These are phyloP conservation scores for Fusarium secorum DNA, from an alignment of 2,329 filamentous ascomycete species.

Conservation along the genomic window DNA sequence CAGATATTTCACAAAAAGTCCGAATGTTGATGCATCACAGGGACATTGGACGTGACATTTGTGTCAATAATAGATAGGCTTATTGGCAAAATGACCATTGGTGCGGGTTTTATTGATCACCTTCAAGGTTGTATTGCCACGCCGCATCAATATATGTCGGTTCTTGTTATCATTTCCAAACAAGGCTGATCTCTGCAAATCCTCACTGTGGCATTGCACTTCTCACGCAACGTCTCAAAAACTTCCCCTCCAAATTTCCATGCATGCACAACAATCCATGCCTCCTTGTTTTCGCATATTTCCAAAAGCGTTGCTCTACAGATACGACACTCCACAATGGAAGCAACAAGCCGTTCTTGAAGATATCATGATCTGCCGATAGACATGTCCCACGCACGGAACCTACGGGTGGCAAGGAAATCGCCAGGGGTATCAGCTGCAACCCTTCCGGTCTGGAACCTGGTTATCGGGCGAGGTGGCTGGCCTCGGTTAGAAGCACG, in stretches of 20 bases:
- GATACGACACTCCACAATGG: constrained; percentile 14
- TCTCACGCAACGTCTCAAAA: background rate
- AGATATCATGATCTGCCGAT: background rate
- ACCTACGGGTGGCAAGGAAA: constrained; percentile 22
- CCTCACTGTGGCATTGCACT: background rate
- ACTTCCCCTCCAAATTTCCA: background rate
- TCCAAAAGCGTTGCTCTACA: constrained; percentile 6
- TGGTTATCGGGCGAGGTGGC: constrained; percentile 9
- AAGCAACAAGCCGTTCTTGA: constrained; percentile 7
- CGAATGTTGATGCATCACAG: background rate
- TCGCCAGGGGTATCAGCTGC: constrained; percentile 20
- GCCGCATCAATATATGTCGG: background rate
- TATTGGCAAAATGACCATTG: background rate
- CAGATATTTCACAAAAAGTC: background rate
- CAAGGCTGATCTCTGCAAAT: background rate
- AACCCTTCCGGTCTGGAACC: constrained; percentile 3
- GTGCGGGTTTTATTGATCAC: background rate
- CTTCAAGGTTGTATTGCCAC: background rate
- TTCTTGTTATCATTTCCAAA: background rate
- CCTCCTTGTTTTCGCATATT: background rate
- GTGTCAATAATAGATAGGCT: background rate
- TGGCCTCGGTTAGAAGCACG: constrained; percentile 7
- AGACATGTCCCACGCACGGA: constrained; percentile 9
- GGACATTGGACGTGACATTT: background rate
- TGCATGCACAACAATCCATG: background rate